Base-by-base conservation (phyloP, 2,329 filamentous ascomycete genomes). In the Fusarium nygamai region DNA sequence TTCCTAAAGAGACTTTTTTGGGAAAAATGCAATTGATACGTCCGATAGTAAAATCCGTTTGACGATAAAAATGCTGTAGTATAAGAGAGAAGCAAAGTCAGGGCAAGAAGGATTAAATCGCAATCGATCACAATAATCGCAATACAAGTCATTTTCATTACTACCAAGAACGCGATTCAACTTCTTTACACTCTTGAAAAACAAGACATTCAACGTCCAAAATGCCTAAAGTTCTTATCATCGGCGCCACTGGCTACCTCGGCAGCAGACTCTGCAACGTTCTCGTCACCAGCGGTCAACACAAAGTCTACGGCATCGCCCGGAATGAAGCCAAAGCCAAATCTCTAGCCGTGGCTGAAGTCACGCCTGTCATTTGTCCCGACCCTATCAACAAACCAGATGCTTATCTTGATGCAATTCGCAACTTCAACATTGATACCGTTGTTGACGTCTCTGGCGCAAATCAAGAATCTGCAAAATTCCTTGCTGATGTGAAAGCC, bases 121-220 rank as follows among this genome's bases (percentile, higher is more conserved):
- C 19, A 31, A 27, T 5, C 24, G 12, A 22, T 6, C 13, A 48
- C 29, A 13, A 31, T 11, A 16, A 50, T 7, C 16, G n/a, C n/a
- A n/a, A n/a, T n/a, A n/a, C n/a, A n/a, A n/a, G n/a, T n/a, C n/a
- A n/a, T n/a, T n/a, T n/a, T n/a, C n/a, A n/a, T n/a, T n/a, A n/a
- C n/a, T n/a, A n/a, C n/a, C n/a, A n/a, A n/a, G 4, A n/a, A 17
- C 8, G 3, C 10, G 2, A 22, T 9, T 29, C 2, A 27, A 1
- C 6, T 27, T 5, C 20, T 38, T 17, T 10, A 22, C 0, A 9
- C 5, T 22, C 10, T 2, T 12, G 13, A 5, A 6, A 22, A 24
- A 24, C 5, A 29, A 19, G 3, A 29, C 27, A 10, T 9, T 9
- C 20, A 10, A 0, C 3, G 8, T 29, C 1, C 4, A 14, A 1